Base-by-base conservation (phyloP, 2,329 filamentous ascomycete genomes). In the Eutypa lata region DNA sequence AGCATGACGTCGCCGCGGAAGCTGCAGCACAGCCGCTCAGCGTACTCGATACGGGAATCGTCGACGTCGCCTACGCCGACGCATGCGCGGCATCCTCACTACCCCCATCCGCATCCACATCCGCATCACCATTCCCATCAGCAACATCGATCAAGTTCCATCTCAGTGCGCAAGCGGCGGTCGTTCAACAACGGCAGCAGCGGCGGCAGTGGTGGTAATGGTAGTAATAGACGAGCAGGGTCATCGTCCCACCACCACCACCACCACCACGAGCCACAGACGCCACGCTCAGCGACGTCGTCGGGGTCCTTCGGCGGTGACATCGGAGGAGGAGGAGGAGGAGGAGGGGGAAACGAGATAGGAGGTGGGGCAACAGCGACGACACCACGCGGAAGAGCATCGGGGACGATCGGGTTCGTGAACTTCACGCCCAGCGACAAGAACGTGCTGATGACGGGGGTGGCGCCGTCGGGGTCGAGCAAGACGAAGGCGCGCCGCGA, bases 401-500 rank as follows among this genome's bases (percentile, higher is more conserved):
- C 59, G 3, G 64, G 66, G 3, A 64, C 64, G 2, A 74, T 82
- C 8, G 81, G 82, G 11, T 97, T 97, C 66, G 90, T 96, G 58
- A 97, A 97, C 71, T 96, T 89, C 72, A 97, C 92, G 1, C 87
- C 91, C 1, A 77, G 80, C 48, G 92, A 99, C 69, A 87, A 86
- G 63, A 76, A 81, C 14, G 83, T 88, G 66, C 86, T 99, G 43
- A 83, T 99, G 71, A 90, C 84, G 7, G 93, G 92, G 5, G 94
- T 99, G 13, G 94, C 94, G 45, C 93, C 93, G 1, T 92, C 88
- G 59, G 94, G 94, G 10, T 91, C 87, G 61, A 89, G 84, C 60
- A 97, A 97, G 81, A 97, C 94, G 8, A 97, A 97, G 69, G 91
- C 91, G n/a, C 76, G 91, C 51, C 77, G 94, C 48, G 93, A 97